These are phyloP conservation scores for Pythium sukuiense DNA, from an alignment of 352 stramenopile species.

Conservation along the genomic window DNA sequence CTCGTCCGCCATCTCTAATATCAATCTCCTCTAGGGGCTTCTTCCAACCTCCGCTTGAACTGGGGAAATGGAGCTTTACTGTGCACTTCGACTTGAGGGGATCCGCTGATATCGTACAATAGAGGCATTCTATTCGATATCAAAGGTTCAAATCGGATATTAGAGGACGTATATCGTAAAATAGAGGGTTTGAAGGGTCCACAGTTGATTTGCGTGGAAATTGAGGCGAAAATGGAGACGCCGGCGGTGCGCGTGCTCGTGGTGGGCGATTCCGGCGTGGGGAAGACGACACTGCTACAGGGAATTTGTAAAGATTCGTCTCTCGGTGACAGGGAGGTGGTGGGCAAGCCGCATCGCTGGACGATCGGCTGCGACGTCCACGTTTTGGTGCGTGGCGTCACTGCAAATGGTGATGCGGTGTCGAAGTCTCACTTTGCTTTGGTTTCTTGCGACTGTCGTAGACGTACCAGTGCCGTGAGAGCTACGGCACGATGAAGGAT, in stretches of 20 bases:
- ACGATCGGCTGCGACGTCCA: slow-evolving; percentile 84
- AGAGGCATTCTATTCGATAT: not conserved
- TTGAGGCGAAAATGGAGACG: slow-evolving; percentile 52
- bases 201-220: not conserved
- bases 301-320: slow-evolving; percentile 43
- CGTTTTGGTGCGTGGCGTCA: slow-evolving; percentile 48
- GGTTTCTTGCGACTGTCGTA: slow-evolving; percentile 6
- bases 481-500: slow-evolving; percentile 40
- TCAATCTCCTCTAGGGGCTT: not conserved
- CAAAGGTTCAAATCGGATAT: not conserved
- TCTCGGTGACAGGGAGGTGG: slow-evolving; percentile 5
- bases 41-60: not conserved
- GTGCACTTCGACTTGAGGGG: slow-evolving; percentile 19
- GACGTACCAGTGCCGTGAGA: slow-evolving; percentile 39
- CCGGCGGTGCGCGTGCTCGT: slow-evolving; percentile 76
- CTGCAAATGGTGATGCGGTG: not conserved
- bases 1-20: slow-evolving; percentile 59
- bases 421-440: no score
- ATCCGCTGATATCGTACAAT: slow-evolving; percentile 1
- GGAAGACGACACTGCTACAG: slow-evolving; percentile 79
- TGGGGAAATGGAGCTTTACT: slow-evolving; percentile 6
- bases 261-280: slow-evolving; percentile 83
- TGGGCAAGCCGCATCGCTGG: slow-evolving; percentile 43
- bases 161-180: not conserved
- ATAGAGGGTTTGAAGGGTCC: slow-evolving; percentile 8